Percentiles rank a stretch among this genome's conserved stretches.
phyloP scores from a whole-genome alignment of 208 protist genomes.

The Leishmania amazonensis region DNA sequence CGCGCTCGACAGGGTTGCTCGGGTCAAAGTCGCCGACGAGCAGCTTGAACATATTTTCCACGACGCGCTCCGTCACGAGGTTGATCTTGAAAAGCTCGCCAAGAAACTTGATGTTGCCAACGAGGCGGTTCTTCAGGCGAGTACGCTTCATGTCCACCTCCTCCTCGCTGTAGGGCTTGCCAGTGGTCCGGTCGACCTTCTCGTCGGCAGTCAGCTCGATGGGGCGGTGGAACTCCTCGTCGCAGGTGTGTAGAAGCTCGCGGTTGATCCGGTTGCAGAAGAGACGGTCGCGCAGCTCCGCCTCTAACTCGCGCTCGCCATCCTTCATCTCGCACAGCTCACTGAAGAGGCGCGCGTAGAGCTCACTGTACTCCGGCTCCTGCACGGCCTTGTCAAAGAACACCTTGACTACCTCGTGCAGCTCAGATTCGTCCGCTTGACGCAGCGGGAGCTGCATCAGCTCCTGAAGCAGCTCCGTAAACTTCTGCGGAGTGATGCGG shows the following conservation, averaged over 20 bases:
- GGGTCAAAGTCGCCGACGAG: constrained; percentile 67
- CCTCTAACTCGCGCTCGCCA: constrained; percentile 50
- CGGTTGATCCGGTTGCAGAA: constrained; percentile 70
- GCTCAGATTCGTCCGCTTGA: constrained; percentile 74
- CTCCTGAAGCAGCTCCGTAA: constrained; percentile 68
- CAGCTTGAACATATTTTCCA: constrained; percentile 66
- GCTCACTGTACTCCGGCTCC: constrained; percentile 76
- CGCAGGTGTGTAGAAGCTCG: constrained; percentile 60
- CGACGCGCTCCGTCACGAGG: constrained; percentile 61
- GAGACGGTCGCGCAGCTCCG: constrained; percentile 51
- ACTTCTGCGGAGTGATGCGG: constrained; percentile 85
- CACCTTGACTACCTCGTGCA: constrained; percentile 82
- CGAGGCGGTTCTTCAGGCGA: constrained; percentile 72
- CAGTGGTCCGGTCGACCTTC: constrained; percentile 71
- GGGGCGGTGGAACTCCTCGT: constrained; percentile 70
- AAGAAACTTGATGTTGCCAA: constrained; percentile 88
- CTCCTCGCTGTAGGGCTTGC: constrained; percentile 57
- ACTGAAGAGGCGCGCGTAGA: constrained; percentile 76
- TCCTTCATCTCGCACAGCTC: constrained; percentile 73
- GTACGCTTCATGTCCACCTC: constrained; percentile 72
- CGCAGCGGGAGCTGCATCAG: constrained; percentile 78
- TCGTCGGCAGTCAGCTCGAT: constrained; percentile 74
- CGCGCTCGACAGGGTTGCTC: constrained; percentile 40
- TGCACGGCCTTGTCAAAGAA: constrained; percentile 89
- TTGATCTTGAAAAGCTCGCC: constrained; percentile 82